Evolutionary conservation across 768 basidiomycete genomes (phyloP), one percentile per base, ranked within the genome.

Genomic region (Rhizopogon rudus): DNA sequence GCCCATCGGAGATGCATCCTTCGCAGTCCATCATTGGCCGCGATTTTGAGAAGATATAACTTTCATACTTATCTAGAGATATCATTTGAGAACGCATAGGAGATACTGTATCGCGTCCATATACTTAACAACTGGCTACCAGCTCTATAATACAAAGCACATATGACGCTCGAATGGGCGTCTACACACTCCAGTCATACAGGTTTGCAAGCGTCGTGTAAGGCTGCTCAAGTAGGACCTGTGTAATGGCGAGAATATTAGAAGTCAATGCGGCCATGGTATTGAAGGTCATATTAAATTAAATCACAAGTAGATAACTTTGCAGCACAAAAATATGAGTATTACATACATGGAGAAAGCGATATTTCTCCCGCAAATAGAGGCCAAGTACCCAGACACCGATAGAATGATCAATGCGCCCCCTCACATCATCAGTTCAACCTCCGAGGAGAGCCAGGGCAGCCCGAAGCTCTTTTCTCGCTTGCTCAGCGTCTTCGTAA

Each of bases 401-500:
- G 42, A 29, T 20, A n/a, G 7, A 33, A 51, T 31, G 14, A 17
- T 10, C 35, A 45, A 42, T 22, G n/a, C 14, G 22, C 29, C 31
- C 4, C 13, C 12, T 49, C 17, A 6, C 14, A 7, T n/a, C 20
- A 62, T 54, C 60, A 35, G 58, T 44, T 71, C 64, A 81, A 4
- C 75, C 84, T 22, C 83, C 88, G 20, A 93, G 73, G 35, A 82
- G 69, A 33, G 75, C 77, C 58, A 99, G 71, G 13, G 96, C 96
- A 37, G 81, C 76, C 60, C 81, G 77, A 60, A 99, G 71, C 71
- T 99, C 93, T 66, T 81, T 86, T 65, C 81, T 79, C 16, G 96
- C 96, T 62, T 91, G 89, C 59, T 89, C 88, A 9, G 78, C 77
- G 69, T 99, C 96, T 66, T 98, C 96, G 67, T 95, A 98, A 65